phyloP scores from a whole-genome alignment of 148 eudicot species.

The Chenopodium album region DNA sequence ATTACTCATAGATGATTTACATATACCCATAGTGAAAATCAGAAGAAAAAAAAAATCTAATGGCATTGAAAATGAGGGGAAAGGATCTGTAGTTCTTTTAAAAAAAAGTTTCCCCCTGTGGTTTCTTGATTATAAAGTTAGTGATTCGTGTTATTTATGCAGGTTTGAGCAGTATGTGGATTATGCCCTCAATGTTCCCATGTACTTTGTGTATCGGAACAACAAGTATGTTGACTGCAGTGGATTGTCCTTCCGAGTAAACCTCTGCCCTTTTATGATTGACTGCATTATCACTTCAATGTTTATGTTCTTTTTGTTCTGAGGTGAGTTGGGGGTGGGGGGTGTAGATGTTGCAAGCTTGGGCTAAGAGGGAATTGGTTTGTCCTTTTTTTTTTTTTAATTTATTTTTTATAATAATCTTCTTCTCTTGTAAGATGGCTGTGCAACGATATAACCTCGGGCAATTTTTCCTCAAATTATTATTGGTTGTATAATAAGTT shows the following conservation, averaged over 20 bases:
- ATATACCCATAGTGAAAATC: background rate
- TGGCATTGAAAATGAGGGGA: too few relatives aligned
- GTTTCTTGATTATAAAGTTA: background rate
- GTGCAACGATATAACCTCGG: background rate
- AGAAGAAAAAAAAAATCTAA: too few relatives aligned
- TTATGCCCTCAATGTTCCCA: constrained; percentile 95
- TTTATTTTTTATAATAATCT: background rate
- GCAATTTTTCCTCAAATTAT: background rate
- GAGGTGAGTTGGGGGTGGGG: too few relatives aligned
- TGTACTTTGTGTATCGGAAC: constrained; percentile 88
- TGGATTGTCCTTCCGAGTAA: constrained; percentile 91
- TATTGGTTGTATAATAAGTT: background rate
- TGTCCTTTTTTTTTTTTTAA: background rate
- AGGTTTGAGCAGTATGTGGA: constrained; percentile 97
- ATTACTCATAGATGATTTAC: background rate
- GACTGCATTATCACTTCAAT: background rate
- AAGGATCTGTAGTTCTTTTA: background rate
- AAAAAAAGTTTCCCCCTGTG: background rate
- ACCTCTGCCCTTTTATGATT: constrained; percentile 24
- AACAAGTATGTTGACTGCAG: constrained; percentile 80
- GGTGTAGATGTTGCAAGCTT: too few relatives aligned
- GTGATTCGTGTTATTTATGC: constrained; percentile 24
- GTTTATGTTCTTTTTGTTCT: background rate
- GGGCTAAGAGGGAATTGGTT: background rate
- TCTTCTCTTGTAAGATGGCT: background rate